A percentile compares a stretch with the other conserved stretches of the same genome.
These are phyloP conservation scores for Talaromyces sp. DNA, from an alignment of 2,329 filamentous ascomycete genomes.

Conservation along the genomic window DNA sequence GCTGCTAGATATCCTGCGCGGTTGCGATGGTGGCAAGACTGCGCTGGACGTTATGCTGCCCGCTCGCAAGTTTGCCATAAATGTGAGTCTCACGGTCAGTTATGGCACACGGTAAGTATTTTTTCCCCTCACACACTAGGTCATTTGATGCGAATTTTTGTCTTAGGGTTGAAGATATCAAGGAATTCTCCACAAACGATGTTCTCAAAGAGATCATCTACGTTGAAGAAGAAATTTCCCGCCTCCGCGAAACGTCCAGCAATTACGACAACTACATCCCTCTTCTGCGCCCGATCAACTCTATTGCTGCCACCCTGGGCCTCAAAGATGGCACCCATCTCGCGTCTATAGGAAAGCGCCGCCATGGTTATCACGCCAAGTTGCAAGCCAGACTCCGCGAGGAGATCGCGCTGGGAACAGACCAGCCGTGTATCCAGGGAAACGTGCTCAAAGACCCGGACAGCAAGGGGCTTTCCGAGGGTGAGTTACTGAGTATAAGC, in stretches of 20 bases:
- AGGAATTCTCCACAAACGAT: slow-evolving; percentile 1
- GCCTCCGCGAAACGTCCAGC: slow-evolving; percentile 6
- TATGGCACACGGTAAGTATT: neutral
- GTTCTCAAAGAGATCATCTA: slow-evolving; percentile 9
- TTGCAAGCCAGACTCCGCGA: neutral
- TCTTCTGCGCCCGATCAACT: slow-evolving; percentile 4
- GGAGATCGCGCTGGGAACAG: neutral
- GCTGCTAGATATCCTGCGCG: neutral
- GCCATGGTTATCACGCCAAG: neutral
- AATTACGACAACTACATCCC: slow-evolving; percentile 12
- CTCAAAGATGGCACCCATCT: neutral
- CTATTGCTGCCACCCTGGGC: neutral
- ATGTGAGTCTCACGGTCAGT: neutral
- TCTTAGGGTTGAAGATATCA: neutral
- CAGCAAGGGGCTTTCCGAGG: neutral
- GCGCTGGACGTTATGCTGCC: neutral
- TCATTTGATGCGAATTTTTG: neutral
- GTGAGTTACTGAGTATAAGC: slow-evolving; percentile 10
- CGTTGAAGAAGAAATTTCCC: slow-evolving; percentile 10
- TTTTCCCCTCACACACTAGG: too few relatives aligned
- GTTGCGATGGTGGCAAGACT: neutral
- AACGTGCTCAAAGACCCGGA: slow-evolving; percentile 8
- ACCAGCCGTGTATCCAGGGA: slow-evolving; percentile 8
- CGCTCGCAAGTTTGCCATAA: neutral
- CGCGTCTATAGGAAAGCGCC: slow-evolving; percentile 1